phyloP scores from a whole-genome alignment of 2,329 filamentous ascomycete genomes.

The Fonsecaea pedrosoi region DNA sequence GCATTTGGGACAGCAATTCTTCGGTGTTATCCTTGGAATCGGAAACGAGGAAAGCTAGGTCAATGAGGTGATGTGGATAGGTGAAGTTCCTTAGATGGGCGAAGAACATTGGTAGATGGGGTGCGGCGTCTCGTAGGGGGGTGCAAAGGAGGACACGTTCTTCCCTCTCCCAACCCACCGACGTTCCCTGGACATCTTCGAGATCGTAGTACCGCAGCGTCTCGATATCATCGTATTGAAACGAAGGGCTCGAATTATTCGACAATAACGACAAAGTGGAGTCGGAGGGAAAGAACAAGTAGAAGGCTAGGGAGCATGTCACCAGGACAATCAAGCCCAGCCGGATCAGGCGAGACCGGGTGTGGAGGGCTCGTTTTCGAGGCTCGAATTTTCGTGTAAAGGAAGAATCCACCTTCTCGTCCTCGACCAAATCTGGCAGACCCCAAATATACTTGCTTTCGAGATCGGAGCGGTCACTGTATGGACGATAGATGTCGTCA shows the following conservation, averaged over 20 bases:
- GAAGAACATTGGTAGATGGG: slow-evolving; percentile 97
- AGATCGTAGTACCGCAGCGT: slow-evolving; percentile 98
- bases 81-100: slow-evolving; percentile 95
- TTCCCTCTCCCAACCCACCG: slow-evolving; percentile 92
- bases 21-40: slow-evolving; percentile 95
- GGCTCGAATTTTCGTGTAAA: slow-evolving; percentile 36
- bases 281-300: slow-evolving; percentile 79
- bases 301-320: slow-evolving; percentile 64
- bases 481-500: slow-evolving; percentile 78
- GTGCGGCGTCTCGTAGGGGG: slow-evolving; percentile 87
- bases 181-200: slow-evolving; percentile 86
- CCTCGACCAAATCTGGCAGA: slow-evolving; percentile 36
- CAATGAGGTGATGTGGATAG: slow-evolving; percentile 94
- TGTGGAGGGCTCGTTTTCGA: slow-evolving; percentile 31
- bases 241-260: background rate
- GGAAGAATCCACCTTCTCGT: slow-evolving; percentile 35
- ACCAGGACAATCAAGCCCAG: slow-evolving; percentile 60
- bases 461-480: slow-evolving; percentile 77
- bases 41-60: slow-evolving; percentile 94
- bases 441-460: slow-evolving; percentile 36
- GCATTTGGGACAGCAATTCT: slow-evolving; percentile 72
- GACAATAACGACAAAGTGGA: slow-evolving; percentile 51
- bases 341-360: slow-evolving; percentile 33
- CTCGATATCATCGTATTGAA: slow-evolving; percentile 77
- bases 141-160: slow-evolving; percentile 95